A percentile compares a stretch with the other conserved stretches of the same genome.
Evolutionary conservation across 1,284 basidiomycete species (phyloP).

Genomic region (Rhodotorula glutinis): DNA sequence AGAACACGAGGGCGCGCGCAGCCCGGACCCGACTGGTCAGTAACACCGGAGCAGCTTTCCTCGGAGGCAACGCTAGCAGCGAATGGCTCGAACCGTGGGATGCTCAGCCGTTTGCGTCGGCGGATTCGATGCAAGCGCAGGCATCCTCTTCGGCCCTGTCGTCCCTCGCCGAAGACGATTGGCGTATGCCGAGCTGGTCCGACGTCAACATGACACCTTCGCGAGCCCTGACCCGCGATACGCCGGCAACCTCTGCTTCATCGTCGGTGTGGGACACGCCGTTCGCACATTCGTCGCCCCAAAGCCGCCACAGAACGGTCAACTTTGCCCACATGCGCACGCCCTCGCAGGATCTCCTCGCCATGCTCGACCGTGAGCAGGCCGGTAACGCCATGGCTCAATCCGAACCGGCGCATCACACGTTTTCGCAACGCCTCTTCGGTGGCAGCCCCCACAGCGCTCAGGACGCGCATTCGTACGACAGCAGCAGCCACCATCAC

Average conservation of each 20-base stretch:
- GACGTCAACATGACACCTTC: slow-evolving; percentile 36
- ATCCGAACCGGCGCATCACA: slow-evolving; percentile 14
- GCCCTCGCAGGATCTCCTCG: slow-evolving; percentile 25
- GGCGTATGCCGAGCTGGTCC: slow-evolving; percentile 15
- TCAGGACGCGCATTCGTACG: too few species aligned
- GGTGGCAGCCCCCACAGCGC: background rate
- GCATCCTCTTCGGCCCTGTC: background rate
- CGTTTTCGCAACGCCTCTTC: slow-evolving; percentile 23
- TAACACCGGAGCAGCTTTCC: slow-evolving; percentile 22
- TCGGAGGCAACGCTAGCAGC: slow-evolving; percentile 1
- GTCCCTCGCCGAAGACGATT: background rate
- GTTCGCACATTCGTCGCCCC: slow-evolving; percentile 8
- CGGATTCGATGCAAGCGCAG: background rate
- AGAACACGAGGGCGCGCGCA: slow-evolving; percentile 19
- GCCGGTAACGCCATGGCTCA: background rate
- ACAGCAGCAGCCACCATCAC: background rate
- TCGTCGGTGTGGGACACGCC: slow-evolving; percentile 17
- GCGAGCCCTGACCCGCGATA: slow-evolving; percentile 12
- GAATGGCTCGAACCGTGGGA: slow-evolving; percentile 16
- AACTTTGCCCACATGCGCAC: slow-evolving; percentile 15
- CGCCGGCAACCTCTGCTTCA: slow-evolving; percentile 3
- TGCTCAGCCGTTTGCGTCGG: background rate
- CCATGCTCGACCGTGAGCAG: slow-evolving; percentile 13
- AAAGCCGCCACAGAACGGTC: background rate
- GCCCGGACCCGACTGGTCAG: slow-evolving; percentile 29